phyloP scores from a whole-genome alignment of 306 rosid species.

The Cucurbita argyrosperma region DNA sequence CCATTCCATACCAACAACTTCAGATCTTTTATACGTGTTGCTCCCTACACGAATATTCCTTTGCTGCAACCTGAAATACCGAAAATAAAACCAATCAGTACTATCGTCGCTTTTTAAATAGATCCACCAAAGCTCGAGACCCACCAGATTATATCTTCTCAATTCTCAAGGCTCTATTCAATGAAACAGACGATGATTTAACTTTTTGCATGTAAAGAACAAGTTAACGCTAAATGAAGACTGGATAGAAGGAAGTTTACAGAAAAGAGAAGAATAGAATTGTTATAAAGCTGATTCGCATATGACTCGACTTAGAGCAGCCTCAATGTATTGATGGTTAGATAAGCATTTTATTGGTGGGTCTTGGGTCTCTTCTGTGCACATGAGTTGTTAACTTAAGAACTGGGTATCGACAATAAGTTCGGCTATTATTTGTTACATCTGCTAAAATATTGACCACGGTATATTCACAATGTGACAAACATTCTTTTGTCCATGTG shows the following conservation, averaged over 20 bases:
- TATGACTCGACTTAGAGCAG: not conserved
- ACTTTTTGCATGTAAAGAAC: not conserved
- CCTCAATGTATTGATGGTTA: too few species aligned
- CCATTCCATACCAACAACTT: slow-evolving; percentile 99
- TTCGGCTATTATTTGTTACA: not conserved
- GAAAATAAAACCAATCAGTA: slow-evolving; percentile 8
- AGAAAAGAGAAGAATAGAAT: not conserved
- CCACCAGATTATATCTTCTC: not conserved
- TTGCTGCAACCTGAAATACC: slow-evolving; percentile 42
- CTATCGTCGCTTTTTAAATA: not conserved
- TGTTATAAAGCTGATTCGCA: not conserved
- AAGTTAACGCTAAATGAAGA: not conserved
- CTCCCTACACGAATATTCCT: slow-evolving; percentile 31
- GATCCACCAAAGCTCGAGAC: not conserved
- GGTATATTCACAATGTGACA: not conserved
- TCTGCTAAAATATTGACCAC: not conserved
- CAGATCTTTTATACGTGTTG: slow-evolving; percentile 50
- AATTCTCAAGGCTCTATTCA: not conserved
- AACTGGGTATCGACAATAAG: not conserved
- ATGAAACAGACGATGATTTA: not conserved
- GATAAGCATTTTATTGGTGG: not conserved
- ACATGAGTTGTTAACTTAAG: not conserved
- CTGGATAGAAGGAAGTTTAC: not conserved
- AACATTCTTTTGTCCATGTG: not conserved
- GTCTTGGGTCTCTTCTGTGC: not conserved